A percentile compares a stretch with the other conserved stretches of the same genome.
Conservation (phyloP, 2,329 filamentous ascomycete species). For the Fusarium oligoseptatum region DNA sequence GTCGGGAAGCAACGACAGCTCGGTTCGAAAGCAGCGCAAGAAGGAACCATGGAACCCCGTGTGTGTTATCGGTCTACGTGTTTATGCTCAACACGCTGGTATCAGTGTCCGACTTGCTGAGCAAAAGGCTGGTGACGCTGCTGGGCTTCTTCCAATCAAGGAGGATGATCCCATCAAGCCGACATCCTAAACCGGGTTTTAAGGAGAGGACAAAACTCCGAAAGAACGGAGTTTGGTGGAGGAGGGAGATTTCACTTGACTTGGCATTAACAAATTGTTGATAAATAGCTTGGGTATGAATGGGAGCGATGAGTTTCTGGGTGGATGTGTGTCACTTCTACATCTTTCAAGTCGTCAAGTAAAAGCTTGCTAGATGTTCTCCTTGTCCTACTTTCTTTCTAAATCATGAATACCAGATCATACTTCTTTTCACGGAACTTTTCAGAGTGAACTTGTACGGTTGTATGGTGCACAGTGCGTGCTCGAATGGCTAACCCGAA, state of each 20-base stretch:
- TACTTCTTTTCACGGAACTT: not conserved
- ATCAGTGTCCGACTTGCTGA: conserved; percentile 53
- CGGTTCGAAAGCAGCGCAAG: conserved; percentile 18
- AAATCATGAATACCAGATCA: conserved; percentile 10
- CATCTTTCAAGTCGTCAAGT: not conserved
- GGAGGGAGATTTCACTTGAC: not conserved
- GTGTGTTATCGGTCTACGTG: conserved; percentile 55
- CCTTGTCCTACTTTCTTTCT: not conserved
- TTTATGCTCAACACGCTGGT: conserved; percentile 54
- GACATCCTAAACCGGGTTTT: conserved; percentile 13
- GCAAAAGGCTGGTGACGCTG: conserved; percentile 46
- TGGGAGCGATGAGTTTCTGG: not conserved
- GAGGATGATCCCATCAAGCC: conserved; percentile 22
- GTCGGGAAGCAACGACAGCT: conserved; percentile 34
- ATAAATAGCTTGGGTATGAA: conserved; percentile 2
- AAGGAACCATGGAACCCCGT: conserved; percentile 57
- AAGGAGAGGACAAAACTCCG: not conserved
- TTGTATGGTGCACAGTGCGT: not conserved
- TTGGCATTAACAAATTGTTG: conserved; percentile 13
- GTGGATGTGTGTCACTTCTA: not conserved
- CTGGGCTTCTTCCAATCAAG: conserved; percentile 36
- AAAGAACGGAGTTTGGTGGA: not conserved
- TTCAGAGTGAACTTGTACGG: not conserved
- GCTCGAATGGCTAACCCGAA: not conserved
- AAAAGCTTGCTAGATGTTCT: not conserved